Conservation (phyloP, 352 stramenopile species). For the Globisporangium nagaii region DNA sequence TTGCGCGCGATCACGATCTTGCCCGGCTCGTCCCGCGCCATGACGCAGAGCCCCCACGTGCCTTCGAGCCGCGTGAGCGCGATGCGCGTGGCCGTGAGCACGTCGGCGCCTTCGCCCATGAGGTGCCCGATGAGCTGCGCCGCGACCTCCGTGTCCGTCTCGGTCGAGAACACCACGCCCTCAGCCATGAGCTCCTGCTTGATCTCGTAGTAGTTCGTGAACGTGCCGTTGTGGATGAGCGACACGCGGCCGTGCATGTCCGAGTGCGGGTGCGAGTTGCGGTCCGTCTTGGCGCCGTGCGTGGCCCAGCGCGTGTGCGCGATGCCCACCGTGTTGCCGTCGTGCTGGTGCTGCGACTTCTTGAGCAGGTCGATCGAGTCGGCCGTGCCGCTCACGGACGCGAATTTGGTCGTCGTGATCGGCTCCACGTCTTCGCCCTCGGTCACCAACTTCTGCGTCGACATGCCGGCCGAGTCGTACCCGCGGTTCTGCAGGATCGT, state of each 20-base stretch:
- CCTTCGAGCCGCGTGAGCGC: slow-evolving; percentile 91
- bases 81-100: slow-evolving; percentile 87
- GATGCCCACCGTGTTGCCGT: slow-evolving; percentile 93
- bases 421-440: slow-evolving; percentile 17
- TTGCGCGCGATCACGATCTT: slow-evolving; percentile 97
- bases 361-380: slow-evolving; percentile 91
- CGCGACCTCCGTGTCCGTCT: slow-evolving; percentile 99
- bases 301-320: slow-evolving; percentile 99
- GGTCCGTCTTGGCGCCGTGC: slow-evolving; percentile 96
- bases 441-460: slow-evolving; percentile 75
- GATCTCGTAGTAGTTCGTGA: slow-evolving; percentile 96
- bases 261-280: slow-evolving; percentile 97
- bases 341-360: slow-evolving; percentile 66
- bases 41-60: slow-evolving; percentile 95
- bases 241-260: slow-evolving; percentile 92
- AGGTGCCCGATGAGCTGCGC: slow-evolving; percentile 94
- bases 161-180: slow-evolving; percentile 91
- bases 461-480: slow-evolving; percentile 98
- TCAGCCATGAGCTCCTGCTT: slow-evolving; percentile 82
- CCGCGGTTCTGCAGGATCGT: slow-evolving; percentile 93
- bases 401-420: slow-evolving; percentile 94
- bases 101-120: slow-evolving; percentile 79
- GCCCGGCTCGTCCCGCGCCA: slow-evolving; percentile 88
- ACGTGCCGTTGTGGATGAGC: slow-evolving; percentile 99
- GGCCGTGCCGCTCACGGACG: slow-evolving; percentile 84